phyloP scores from a whole-genome alignment of 1,284 basidiomycete species.

The Puccinia coronata region DNA sequence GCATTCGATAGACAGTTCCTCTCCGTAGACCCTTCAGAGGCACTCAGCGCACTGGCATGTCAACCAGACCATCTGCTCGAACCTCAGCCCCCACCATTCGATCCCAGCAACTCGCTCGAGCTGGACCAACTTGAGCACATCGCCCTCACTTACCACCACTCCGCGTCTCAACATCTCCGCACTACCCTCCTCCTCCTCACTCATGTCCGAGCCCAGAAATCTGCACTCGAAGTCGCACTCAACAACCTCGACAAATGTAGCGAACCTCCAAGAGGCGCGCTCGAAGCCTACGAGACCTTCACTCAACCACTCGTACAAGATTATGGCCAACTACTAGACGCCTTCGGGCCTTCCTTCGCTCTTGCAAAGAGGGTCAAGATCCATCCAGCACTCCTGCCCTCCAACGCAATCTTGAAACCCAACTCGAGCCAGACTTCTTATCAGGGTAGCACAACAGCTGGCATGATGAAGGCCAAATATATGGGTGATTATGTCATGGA shows the following conservation, averaged over 20 bases:
- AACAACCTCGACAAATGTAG: constrained; percentile 49
- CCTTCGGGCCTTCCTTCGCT: constrained; percentile 36
- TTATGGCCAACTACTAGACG: constrained; percentile 33
- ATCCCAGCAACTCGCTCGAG: constrained; percentile 14
- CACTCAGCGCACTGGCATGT: constrained; percentile 4
- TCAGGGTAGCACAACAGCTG: neutral
- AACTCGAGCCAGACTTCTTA: neutral
- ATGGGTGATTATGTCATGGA: constrained; percentile 76
- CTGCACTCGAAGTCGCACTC: constrained; percentile 32
- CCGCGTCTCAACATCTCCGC: constrained; percentile 31
- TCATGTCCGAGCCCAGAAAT: constrained; percentile 45
- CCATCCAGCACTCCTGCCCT: constrained; percentile 38
- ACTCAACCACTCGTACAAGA: constrained; percentile 36
- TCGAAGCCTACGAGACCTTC: constrained; percentile 47
- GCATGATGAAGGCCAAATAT: constrained; percentile 64
- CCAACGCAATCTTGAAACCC: constrained; percentile 19
- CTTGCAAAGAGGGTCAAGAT: constrained; percentile 44
- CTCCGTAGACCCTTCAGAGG: constrained; percentile 33
- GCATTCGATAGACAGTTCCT: constrained; percentile 46
- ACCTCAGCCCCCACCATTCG: neutral
- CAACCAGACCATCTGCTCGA: constrained; percentile 32
- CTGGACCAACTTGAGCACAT: neutral
- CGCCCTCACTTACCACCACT: constrained; percentile 11
- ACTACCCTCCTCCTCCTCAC: constrained; percentile 41
- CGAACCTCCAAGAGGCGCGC: constrained; percentile 40